A percentile compares a stretch with the other conserved stretches of the same genome.
Evolutionary conservation across 345 rosid species (phyloP).

Genomic region (Eucalyptus brandiana): DNA sequence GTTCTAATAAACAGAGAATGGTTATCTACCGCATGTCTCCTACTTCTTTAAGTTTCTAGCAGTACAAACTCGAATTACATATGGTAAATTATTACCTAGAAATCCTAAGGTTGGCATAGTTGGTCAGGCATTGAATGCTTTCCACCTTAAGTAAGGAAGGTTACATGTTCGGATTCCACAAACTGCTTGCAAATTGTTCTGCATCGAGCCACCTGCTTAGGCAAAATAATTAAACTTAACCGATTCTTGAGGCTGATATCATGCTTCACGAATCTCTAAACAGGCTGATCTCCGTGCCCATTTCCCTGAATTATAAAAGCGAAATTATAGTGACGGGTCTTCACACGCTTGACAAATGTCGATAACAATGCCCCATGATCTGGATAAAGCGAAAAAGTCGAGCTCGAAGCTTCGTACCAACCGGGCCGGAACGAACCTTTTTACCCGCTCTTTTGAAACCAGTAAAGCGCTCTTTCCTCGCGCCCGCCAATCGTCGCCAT

Average conservation of each 20-base stretch:
- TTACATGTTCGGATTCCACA: not conserved
- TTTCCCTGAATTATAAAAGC: not conserved
- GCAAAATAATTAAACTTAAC: not conserved
- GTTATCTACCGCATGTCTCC: not conserved
- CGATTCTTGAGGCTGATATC: not conserved
- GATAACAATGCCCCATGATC: not conserved
- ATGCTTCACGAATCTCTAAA: not conserved
- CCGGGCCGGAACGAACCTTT: not conserved
- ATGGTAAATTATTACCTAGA: not conserved
- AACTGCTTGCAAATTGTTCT: not conserved
- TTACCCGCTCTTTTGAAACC: not conserved
- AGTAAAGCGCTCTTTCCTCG: not conserved
- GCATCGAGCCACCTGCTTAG: fast-evolving
- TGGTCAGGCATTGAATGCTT: not conserved
- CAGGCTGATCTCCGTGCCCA: not conserved
- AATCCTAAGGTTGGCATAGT: no score
- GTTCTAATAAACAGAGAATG: not conserved
- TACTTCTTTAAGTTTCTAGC: not conserved
- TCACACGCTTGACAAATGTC: not conserved
- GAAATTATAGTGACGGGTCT: not conserved
- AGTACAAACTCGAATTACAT: not conserved
- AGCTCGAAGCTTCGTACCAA: not conserved
- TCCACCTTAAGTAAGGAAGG: not conserved
- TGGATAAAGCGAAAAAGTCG: not conserved
- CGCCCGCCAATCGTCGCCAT: not conserved